Evolutionary conservation across 441 rosid species (phyloP).

Genomic region (Metrosideros polymorpha): DNA sequence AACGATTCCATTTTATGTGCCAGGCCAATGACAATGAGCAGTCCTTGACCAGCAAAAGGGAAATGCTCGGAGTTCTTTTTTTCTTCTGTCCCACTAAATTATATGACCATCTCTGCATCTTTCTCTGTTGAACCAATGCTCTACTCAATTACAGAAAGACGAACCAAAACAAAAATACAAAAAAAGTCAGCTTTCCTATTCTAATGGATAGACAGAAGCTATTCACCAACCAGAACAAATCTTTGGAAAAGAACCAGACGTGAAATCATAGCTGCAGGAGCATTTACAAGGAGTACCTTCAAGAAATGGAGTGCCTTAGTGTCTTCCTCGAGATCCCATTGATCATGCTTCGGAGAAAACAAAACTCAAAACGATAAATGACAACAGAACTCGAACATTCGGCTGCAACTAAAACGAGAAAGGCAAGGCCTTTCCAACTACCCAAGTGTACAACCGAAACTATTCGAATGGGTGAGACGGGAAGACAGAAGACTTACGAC

Average conservation of each 20-base stretch:
- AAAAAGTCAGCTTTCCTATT: not conserved
- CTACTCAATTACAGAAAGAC: not conserved
- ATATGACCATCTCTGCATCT: not conserved
- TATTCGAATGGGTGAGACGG: not conserved
- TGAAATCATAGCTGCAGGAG: not conserved
- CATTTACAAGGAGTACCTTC: constrained; percentile 26
- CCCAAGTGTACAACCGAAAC: not conserved
- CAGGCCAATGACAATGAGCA: not conserved
- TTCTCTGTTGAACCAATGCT: not conserved
- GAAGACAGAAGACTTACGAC: constrained; percentile 27
- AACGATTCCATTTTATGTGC: not conserved
- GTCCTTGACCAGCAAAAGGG: not conserved
- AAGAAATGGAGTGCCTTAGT: constrained; percentile 60
- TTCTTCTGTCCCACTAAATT: not conserved
- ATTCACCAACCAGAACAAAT: not conserved
- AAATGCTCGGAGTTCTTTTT: not conserved
- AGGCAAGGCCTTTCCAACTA: not conserved
- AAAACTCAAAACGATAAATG: not conserved
- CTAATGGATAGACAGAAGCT: not conserved
- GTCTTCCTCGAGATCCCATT: constrained; percentile 73
- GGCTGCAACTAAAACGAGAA: not conserved
- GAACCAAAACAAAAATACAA: not conserved
- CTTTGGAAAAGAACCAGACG: not conserved
- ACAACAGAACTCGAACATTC: not conserved
- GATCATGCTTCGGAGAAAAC: constrained; percentile 48